Base-by-base conservation (phyloP, 345 rosid species). In the Brassica rapa region DNA sequence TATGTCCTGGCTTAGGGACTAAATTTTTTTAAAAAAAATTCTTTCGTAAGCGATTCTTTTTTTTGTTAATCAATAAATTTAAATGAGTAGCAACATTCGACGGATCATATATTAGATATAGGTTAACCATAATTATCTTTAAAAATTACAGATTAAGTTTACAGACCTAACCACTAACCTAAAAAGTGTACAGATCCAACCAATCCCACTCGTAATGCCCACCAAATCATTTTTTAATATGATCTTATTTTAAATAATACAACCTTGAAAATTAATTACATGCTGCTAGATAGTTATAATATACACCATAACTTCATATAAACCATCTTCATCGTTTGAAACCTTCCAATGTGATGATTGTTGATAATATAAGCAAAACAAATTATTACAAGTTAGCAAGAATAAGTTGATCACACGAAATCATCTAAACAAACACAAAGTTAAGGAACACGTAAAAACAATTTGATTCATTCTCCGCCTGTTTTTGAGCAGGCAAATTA, bases 361-460 rank as follows among this genome's bases (percentile, higher is more conserved):
- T 55, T 19, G 46, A 37, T 62, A 4, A 53, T 63, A 72, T 30
- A 78, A 78, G 77, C 32, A 4, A 15, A 71, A 25, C 19, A 27
- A 8, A 25, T 51, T 65, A 71, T 71, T 39, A 65, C 72, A 66
- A 77, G 59, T 39, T 55, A 39, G 51, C 25, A 16, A 56, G 60
- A 71, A 65, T 72, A 29, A 41, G 30, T 72, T 66, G 62, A 55
- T 35, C 23, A 62, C 66, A 62, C 71, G 51, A 77, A 39, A 65
- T 67, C 27, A 65, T 71, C 24, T 77, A 41, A n/a, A 71, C 23
- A 64, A 71, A 21, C 68, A 57, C 4, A 27, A 59, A 21, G 24
- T 30, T 72, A 66, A 59, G 62, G 29, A 78, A 66, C 68, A 78
- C 61, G 69, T 66, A 59, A 72, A 60, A 43, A 30, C 61, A 24